phyloP scores from a whole-genome alignment of 1,139 yeast genomes.

The Dujonia santamariae region DNA sequence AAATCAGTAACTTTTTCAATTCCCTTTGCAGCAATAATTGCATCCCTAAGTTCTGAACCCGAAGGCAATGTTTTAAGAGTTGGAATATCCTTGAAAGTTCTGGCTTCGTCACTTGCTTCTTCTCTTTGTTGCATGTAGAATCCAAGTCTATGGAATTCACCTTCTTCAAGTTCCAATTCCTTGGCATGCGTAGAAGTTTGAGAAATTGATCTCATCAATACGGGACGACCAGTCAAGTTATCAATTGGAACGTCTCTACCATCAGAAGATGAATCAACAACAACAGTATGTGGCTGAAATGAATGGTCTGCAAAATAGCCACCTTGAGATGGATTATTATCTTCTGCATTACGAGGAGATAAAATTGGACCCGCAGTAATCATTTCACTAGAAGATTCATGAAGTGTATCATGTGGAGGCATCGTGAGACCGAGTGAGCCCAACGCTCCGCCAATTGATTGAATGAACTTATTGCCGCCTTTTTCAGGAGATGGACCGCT shows the following conservation, averaged over 20 bases:
- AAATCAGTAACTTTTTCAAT: conserved; percentile 68
- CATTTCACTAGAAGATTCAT: conserved; percentile 49
- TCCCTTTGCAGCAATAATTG: conserved; percentile 76
- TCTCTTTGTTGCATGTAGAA: conserved; percentile 57
- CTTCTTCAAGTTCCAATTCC: conserved; percentile 85
- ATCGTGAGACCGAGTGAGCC: background rate
- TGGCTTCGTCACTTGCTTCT: conserved; percentile 7
- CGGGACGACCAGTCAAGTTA: conserved; percentile 68
- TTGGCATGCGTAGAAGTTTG: conserved; percentile 68
- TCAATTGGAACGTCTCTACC: conserved; percentile 60
- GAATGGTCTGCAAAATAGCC: conserved; percentile 23
- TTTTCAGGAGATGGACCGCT: too few relatives aligned
- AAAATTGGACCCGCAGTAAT: conserved; percentile 55
- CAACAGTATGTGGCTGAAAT: conserved; percentile 67
- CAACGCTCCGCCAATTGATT: conserved; percentile 1
- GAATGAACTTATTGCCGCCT: too few relatives aligned
- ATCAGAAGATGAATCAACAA: conserved; percentile 53
- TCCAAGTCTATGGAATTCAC: conserved; percentile 85
- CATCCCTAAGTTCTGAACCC: conserved; percentile 73
- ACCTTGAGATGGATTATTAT: conserved; percentile 17
- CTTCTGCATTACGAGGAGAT: conserved; percentile 36
- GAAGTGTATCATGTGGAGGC: conserved; percentile 30
- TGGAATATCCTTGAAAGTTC: conserved; percentile 22
- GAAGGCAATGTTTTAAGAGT: conserved; percentile 55
- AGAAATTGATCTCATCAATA: conserved; percentile 59